Evolutionary conservation across 495 filamentous ascomycete genomes (phyloP).

Genomic region (Tuber borchii): DNA sequence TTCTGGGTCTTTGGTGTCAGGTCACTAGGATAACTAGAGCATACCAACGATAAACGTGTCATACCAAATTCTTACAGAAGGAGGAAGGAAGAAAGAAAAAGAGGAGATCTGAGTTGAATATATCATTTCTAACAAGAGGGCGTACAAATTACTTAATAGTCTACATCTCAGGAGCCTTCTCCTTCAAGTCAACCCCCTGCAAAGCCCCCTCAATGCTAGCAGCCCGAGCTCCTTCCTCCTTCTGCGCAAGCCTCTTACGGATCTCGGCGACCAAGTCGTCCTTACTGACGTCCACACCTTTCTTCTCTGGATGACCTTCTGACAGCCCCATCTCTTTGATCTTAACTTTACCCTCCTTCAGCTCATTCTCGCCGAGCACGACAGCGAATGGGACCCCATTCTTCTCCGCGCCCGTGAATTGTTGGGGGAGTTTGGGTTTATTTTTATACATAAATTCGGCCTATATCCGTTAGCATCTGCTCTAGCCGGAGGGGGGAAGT

Average conservation of each 20-base stretch:
- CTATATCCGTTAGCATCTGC: constrained; percentile 43
- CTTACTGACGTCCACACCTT: constrained; percentile 64
- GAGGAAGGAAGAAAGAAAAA: not conserved
- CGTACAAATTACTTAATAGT: not conserved
- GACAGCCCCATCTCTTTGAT: constrained; percentile 77
- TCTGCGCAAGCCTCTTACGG: constrained; percentile 43
- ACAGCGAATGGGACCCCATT: constrained; percentile 65
- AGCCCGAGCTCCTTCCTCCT: constrained; percentile 13
- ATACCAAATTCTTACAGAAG: not conserved
- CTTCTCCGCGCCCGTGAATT: constrained; percentile 74
- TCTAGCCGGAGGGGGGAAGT: not conserved
- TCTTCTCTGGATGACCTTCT: constrained; percentile 78
- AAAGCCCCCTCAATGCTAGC: constrained; percentile 13
- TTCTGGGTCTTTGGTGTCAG: not conserved
- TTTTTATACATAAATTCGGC: constrained; percentile 72
- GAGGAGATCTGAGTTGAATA: not conserved
- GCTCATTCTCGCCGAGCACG: constrained; percentile 74
- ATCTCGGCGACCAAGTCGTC: constrained; percentile 59
- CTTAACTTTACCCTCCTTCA: constrained; percentile 66
- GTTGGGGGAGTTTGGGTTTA: constrained; percentile 68
- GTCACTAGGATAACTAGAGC: not conserved
- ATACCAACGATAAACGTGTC: not conserved
- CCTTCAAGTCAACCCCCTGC: constrained; percentile 22
- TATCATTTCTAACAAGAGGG: not conserved
- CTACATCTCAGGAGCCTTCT: constrained; percentile 18